These are phyloP conservation scores for Populus deltoides DNA, from an alignment of 345 rosid genomes.

Conservation along the genomic window DNA sequence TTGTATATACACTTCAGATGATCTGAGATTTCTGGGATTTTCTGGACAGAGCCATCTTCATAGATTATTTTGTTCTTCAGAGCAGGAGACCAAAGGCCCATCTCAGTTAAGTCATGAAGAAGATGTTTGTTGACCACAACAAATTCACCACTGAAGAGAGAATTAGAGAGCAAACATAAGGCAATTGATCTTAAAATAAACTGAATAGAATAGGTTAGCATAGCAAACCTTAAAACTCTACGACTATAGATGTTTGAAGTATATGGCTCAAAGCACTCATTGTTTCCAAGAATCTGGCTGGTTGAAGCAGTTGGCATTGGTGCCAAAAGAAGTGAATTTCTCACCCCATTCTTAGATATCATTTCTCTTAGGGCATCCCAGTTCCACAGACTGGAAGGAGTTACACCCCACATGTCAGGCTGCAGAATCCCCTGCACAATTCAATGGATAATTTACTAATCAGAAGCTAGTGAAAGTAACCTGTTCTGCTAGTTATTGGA, in stretches of 20 bases:
- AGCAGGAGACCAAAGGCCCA: constrained; percentile 82
- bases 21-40: constrained; percentile 65
- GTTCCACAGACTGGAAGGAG: constrained; percentile 69
- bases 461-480: background rate
- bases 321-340: constrained; percentile 84
- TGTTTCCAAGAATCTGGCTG: constrained; percentile 94
- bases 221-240: constrained; percentile 71
- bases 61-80: constrained; percentile 77
- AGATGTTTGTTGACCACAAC: constrained; percentile 97
- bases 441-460: constrained; percentile 6
- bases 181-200: background rate
- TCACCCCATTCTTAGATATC: constrained; percentile 71
- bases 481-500: background rate
- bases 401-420: constrained; percentile 93
- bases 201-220: background rate
- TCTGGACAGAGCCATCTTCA: constrained; percentile 73
- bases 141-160: constrained; percentile 68
- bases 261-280: constrained; percentile 93
- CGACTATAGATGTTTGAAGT: constrained; percentile 90
- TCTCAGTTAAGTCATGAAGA: constrained; percentile 84
- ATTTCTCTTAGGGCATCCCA: constrained; percentile 64
- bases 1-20: constrained; percentile 72
- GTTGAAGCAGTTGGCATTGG: constrained; percentile 99
- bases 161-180: background rate
- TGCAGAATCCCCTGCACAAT: constrained; percentile 73